phyloP scores from a whole-genome alignment of 306 rosid species.

The Canavalia ensiformis region DNA sequence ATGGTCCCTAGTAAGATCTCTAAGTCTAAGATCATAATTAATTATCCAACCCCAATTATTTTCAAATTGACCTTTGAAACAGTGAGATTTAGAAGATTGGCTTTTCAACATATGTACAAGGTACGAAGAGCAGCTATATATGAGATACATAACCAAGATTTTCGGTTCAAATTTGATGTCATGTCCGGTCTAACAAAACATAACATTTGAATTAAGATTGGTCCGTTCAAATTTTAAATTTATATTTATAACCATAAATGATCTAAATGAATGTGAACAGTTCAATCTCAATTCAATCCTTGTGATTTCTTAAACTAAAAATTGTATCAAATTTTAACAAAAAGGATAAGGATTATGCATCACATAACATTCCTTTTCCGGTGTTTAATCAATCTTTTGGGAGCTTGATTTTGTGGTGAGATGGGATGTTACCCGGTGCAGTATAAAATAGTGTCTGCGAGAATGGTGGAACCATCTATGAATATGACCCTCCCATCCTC shows the following conservation, averaged over 20 bases:
- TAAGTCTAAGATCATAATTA: conserved; percentile 34
- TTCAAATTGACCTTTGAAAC: conserved; percentile 14
- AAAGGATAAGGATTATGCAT: not conserved
- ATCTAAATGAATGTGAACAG: too few species aligned
- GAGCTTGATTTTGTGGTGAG: not conserved
- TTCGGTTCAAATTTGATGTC: too few species aligned
- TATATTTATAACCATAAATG: too few species aligned
- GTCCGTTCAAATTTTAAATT: too few species aligned
- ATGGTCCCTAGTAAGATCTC: conserved; percentile 21
- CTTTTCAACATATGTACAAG: not conserved
- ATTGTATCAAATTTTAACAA: too few species aligned
- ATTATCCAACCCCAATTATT: conserved; percentile 35
- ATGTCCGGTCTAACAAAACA: too few species aligned
- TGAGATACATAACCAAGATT: too few species aligned
- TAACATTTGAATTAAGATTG: too few species aligned
- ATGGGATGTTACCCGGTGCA: conserved; percentile 71
- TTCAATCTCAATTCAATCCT: too few species aligned
- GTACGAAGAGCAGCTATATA: not conserved
- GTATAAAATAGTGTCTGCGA: conserved; percentile 72
- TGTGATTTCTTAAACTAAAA: too few species aligned
- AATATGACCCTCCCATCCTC: conserved; percentile 77
- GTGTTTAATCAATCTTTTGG: not conserved
- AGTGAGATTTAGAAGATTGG: not conserved
- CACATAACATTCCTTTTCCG: not conserved
- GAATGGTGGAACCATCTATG: conserved; percentile 63